Evolutionary conservation across 495 filamentous ascomycete species (phyloP), one percentile per base, ranked within the genome.

Genomic region (Aspergillus avenaceus): DNA sequence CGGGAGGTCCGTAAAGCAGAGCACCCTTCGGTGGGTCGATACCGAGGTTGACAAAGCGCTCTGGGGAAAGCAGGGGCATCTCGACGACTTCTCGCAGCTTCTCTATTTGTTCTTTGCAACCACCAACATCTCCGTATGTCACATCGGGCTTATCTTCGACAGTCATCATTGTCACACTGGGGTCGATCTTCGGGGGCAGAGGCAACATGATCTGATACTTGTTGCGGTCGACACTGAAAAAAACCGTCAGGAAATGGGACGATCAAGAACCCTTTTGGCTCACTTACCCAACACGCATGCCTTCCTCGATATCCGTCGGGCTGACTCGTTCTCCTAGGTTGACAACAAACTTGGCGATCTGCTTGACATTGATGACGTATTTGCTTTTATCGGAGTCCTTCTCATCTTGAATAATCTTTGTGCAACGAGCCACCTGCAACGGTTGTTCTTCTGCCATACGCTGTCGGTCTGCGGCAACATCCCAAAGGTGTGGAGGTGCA

Each of bases 281-380:
- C 51, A 69, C 73, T 51, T 81, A 87, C 76, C 90, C 92, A 50
- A 96, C 91, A 59, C 93, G 80, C 93, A 98, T 98, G 55, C 95
- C 93, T 66, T 98, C 93, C 63, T 98, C 93, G 63, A 98, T 97
- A 84, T 98, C 93, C 61, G 92, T 97, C 32, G 93, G 95, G 67
- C 86, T 91, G 52, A 98, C 92, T 41, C 95, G 86, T 67, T 98
- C 93, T 55, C 93, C 93, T 44, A 98, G 82, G 71, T 97, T 95
- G 62, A 98, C 93, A 38, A 98, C 93, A 61, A 98, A 98, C 73
- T 98, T 98, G 65, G 93, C 93, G 54, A 98, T 97, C 68, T 98
- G 93, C 74, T 98, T 98, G 57, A 98, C 93, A 71, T 97, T 98
- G 81, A 98, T 98, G 63, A 98, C 91, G 77, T 98, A 98, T 84